phyloP scores from a whole-genome alignment of 2,329 filamentous ascomycete species.

The Ophiocordyceps robertsii region DNA sequence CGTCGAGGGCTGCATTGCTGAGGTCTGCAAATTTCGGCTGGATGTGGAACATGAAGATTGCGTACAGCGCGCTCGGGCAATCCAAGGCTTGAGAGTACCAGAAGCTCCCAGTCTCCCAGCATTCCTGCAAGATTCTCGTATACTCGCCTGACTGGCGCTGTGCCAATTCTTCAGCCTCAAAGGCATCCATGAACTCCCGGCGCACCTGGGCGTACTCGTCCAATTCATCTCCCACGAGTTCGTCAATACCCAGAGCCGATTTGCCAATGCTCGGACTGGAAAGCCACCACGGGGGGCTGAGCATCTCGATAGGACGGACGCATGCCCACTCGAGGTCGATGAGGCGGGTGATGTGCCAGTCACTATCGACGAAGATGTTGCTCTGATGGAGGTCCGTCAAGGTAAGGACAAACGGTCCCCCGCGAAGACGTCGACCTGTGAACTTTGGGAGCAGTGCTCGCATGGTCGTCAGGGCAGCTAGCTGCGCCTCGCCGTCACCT shows the following conservation, averaged over 20 bases:
- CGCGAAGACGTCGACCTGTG: conserved; percentile 6
- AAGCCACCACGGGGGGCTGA: conserved; percentile 17
- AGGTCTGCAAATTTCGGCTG: neutral
- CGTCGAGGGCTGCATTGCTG: neutral
- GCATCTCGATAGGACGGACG: conserved; percentile 15
- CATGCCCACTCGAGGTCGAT: conserved; percentile 21
- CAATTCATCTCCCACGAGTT: neutral
- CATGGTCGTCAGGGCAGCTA: conserved; percentile 16
- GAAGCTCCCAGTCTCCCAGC: neutral
- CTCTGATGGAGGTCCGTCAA: conserved; percentile 25
- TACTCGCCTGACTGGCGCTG: neutral
- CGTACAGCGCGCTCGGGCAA: neutral
- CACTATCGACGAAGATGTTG: conserved; percentile 23
- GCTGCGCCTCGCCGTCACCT: conserved; percentile 15
- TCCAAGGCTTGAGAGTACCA: neutral
- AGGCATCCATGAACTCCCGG: neutral
- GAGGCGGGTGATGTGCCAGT: conserved; percentile 18
- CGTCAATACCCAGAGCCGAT: neutral
- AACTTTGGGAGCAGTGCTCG: conserved; percentile 12
- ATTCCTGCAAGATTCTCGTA: neutral
- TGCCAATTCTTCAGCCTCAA: neutral
- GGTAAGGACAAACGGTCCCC: conserved; percentile 18
- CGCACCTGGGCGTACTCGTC: neutral
- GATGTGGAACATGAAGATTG: neutral
- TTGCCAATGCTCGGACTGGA: neutral